Percentiles rank a stretch among this genome's conserved stretches.
These are phyloP conservation scores for Gloeostereum incarnatum DNA, from an alignment of 768 basidiomycete species.

Conservation along the genomic window DNA sequence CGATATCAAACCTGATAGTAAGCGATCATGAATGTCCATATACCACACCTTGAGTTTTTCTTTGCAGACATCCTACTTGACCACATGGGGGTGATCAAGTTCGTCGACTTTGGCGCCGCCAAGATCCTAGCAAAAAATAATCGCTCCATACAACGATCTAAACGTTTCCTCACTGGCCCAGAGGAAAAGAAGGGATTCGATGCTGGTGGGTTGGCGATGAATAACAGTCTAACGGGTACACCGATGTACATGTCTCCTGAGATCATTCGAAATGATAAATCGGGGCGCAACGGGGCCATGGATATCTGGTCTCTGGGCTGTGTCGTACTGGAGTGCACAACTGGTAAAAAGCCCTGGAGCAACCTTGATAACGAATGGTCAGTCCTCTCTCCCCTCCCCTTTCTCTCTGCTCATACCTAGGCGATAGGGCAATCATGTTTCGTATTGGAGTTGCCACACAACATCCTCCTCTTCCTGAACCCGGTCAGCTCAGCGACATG, in stretches of 20 bases:
- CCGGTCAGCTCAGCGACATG: conserved; percentile 76
- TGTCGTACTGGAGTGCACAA: conserved; percentile 94
- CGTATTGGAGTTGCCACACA: conserved; percentile 96
- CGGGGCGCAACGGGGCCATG: conserved; percentile 89
- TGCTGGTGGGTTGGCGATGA: conserved; percentile 41
- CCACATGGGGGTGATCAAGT: conserved; percentile 87
- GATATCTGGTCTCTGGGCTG: conserved; percentile 98
- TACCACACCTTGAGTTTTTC: conserved; percentile 5
- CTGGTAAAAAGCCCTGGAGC: conserved; percentile 97
- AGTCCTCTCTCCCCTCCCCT: conserved; percentile 11
- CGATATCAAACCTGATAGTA: conserved; percentile 98
- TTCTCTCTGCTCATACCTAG: conserved; percentile 1
- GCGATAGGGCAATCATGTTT: conserved; percentile 96
- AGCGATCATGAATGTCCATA: conserved; percentile 21
- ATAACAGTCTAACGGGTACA: conserved; percentile 90
- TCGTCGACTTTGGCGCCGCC: conserved; percentile 95
- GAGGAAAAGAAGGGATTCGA: too few relatives aligned
- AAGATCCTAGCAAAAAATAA: conserved; percentile 91
- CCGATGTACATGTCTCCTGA: conserved; percentile 99
- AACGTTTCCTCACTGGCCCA: too few relatives aligned
- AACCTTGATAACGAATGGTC: conserved; percentile 99
- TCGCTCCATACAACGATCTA: conserved; percentile 68
- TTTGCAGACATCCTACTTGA: conserved; percentile 85
- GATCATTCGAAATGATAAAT: conserved; percentile 88
- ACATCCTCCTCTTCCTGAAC: conserved; percentile 91